Evolutionary conservation across 2,329 filamentous ascomycete genomes (phyloP), one percentile per base, ranked within the genome.

Genomic region (Fusarium sp.): DNA sequence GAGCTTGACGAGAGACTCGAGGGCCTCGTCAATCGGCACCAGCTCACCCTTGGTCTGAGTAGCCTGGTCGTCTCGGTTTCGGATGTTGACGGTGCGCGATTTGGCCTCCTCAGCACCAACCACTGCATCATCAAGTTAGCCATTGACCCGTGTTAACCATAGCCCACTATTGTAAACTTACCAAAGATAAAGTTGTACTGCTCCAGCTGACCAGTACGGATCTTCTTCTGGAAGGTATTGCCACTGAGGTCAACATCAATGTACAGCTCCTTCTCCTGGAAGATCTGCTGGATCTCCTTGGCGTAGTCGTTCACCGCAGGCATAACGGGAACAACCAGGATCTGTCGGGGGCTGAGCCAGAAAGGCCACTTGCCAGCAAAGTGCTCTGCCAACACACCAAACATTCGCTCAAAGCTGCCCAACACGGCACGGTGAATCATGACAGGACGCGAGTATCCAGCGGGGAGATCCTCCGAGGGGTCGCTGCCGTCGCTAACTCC

Each of bases 201-300:
- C 61, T 92, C 87, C 77, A 96, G 83, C 83, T 96, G 94, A 16
- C 91, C 94, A 64, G 89, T 95, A 76, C 93, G 92, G 75, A 96
- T 94, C 90, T 96, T 96, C 89, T 96, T 96, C 82, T 94, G 92
- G 84, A 96, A 90, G 8, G 93, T 96, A 84, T 96, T 94, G 78
- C 92, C 91, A 75, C 89, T 79, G 63, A 84, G 71, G 64, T 85
- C 83, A 44, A 90, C 90, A 78, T 92, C 82, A 66, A 90, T 91
- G 82, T 91, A 93, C 82, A 96, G 89, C 57, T 87, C 87, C 81
- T 92, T 87, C 69, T 88, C 86, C 79, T 92, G 90, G 84, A 95
- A 92, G 70, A 92, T 85, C 68, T 84, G 82, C 78, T 93, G 90
- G 8, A 96, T 90, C 82, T 96, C 93, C 79, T 91, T 86, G 72